Conservation (phyloP, 257 asterid genomes). For the Paraleonurus japonicus region DNA sequence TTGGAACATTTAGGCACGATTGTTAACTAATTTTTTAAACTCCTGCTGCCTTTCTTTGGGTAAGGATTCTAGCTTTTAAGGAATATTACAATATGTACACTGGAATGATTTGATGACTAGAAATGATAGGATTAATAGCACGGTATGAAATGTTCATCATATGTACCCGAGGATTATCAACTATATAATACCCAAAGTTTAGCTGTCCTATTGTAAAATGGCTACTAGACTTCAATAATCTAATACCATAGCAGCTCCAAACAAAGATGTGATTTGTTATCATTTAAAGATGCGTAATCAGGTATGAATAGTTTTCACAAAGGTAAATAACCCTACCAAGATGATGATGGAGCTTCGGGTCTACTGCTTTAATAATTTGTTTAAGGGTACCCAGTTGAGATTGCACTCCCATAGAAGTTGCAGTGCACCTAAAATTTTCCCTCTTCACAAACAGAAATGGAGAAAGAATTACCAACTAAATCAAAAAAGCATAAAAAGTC, state of each 20-base stretch:
- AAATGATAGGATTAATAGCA: neutral
- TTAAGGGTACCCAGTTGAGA: conserved; percentile 80
- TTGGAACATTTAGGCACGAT: neutral
- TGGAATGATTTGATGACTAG: neutral
- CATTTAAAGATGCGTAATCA: neutral
- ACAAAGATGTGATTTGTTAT: conserved; percentile 6
- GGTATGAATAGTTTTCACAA: conserved; percentile 14
- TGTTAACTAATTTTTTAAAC: neutral
- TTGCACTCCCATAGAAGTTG: conserved; percentile 90
- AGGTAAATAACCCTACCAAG: conserved; percentile 63
- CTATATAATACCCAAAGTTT: conserved; percentile 3
- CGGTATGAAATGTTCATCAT: neutral
- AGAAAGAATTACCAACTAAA: conserved; percentile 28
- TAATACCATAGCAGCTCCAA: conserved; percentile 2
- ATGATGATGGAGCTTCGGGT: conserved; percentile 93
- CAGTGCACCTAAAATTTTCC: conserved; percentile 79
- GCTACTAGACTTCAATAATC: neutral
- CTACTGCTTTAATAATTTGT: conserved; percentile 78
- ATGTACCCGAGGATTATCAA: neutral
- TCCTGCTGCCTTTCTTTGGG: neutral
- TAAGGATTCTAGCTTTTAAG: neutral
- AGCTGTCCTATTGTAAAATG: neutral
- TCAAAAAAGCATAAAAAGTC: neutral
- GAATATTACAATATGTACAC: neutral
- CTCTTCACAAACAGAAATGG: conserved; percentile 50